Base-by-base conservation (phyloP, 169 alveolate species). In the Cryptosporidium xiaoi region DNA sequence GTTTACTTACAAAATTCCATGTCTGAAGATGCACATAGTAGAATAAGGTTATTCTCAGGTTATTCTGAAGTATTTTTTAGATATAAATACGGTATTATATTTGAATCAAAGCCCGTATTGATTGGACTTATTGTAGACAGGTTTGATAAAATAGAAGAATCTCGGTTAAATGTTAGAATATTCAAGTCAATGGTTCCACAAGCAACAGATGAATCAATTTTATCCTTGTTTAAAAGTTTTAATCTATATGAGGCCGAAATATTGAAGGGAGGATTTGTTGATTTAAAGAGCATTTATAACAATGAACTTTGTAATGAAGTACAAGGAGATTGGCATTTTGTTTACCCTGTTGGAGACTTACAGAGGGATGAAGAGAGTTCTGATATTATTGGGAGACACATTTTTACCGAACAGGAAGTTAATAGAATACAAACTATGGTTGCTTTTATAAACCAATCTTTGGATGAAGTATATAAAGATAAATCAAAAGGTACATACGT, bases 81-180 rank as follows among this genome's bases (percentile, higher is more conserved):
- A 51, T 68, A 77, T 8, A 62, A n/a, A 15, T 77, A 77, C 44
- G 87, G 87, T 24, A 62, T 77, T 44, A 34, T 77, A 8, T 60
- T 56, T 60, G 69, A 56, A 29, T 24, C 71, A 8, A 69, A 51
- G 15, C 67, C 66, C 13, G 27, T 36, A 4, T 29, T 69, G 29
- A 51, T 53, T 15, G 66, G 67, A 3, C 51, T 69, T 20, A n/a
- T 69, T 2, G 67, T 69, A 3, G 18, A 53, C 51, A 51, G 83
- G 5, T 69, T 51, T 36, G 36, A 60, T 12, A 69, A 20, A 29
- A 69, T 69, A 15, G 51, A 69, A 10, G 6, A 33, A 31, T 69
- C 83, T 34, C 55, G 27, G 36, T 53, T 13, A 10, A 69, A 51
- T 34, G 20, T 69, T 20, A 12, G 31, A 12, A 51, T 69, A n/a